These are phyloP conservation scores for Chaetomiaceae sp. DNA, from an alignment of 2,329 filamentous ascomycete genomes.

Conservation along the genomic window DNA sequence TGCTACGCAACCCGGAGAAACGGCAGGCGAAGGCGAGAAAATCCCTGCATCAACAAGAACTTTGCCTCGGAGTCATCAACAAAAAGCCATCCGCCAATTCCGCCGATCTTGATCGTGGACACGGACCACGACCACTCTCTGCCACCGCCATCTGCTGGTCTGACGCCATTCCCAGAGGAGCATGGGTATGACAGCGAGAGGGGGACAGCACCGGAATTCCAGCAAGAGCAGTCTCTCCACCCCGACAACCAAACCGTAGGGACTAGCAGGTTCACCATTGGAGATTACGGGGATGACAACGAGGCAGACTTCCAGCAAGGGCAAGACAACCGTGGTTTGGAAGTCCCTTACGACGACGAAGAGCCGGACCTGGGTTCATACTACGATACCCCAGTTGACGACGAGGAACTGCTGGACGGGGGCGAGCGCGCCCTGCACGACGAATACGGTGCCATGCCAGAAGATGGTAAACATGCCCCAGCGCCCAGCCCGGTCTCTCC, in stretches of 20 bases:
- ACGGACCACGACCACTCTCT: slow-evolving; percentile 7
- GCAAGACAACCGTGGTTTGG: not conserved
- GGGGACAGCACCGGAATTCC: not conserved
- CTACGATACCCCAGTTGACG: slow-evolving; percentile 5
- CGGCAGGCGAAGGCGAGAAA: slow-evolving; percentile 18
- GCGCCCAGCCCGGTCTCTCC: too few species aligned
- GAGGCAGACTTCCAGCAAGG: not conserved
- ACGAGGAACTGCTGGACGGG: not conserved
- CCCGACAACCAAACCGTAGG: slow-evolving; percentile 7
- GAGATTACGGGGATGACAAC: slow-evolving; percentile 7
- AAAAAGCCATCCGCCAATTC: not conserved
- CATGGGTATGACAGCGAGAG: not conserved
- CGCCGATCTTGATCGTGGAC: slow-evolving; percentile 1
- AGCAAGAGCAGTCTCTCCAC: not conserved
- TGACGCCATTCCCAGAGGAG: slow-evolving; percentile 7
- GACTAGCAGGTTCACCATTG: slow-evolving; percentile 14
- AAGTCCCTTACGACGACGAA: slow-evolving; percentile 1
- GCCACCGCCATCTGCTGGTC: slow-evolving; percentile 9
- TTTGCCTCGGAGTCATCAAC: not conserved
- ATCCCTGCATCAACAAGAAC: slow-evolving; percentile 19
- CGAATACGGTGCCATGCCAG: not conserved
- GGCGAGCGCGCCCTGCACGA: not conserved
- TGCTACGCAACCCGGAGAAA: slow-evolving; percentile 16
- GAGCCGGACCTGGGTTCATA: slow-evolving; percentile 15
- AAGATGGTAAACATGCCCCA: too few species aligned